These are phyloP conservation scores for Neurospora sp. DNA, from an alignment of 495 filamentous ascomycete genomes.

Conservation along the genomic window DNA sequence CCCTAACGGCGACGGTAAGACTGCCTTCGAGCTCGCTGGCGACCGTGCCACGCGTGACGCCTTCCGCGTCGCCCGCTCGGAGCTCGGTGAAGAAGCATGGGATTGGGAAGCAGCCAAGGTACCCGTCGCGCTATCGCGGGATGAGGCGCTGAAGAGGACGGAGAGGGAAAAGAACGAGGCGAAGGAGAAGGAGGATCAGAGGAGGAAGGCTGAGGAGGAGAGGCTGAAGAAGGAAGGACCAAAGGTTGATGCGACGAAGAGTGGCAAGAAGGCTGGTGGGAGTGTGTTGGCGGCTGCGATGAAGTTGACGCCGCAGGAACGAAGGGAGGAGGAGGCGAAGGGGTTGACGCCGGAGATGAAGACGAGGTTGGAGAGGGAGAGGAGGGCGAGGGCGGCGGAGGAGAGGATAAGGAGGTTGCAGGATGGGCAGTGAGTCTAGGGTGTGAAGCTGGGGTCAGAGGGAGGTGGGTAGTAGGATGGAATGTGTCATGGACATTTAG, in stretches of 20 bases:
- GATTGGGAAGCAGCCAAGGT: conserved; percentile 70
- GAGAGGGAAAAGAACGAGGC: conserved; percentile 50
- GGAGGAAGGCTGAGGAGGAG: conserved; percentile 56
- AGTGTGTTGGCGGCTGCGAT: conserved; percentile 39
- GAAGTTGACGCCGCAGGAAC: conserved; percentile 61
- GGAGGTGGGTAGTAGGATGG: background rate
- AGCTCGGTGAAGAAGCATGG: conserved; percentile 68
- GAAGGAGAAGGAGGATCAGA: conserved; percentile 52
- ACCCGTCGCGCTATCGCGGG: conserved; percentile 54
- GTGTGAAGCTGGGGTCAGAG: background rate
- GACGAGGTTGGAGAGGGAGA: conserved; percentile 68
- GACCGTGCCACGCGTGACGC: conserved; percentile 82
- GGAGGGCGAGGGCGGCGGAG: conserved; percentile 76
- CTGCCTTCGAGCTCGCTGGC: conserved; percentile 78
- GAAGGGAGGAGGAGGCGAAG: conserved; percentile 68
- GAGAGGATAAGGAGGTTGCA: conserved; percentile 67
- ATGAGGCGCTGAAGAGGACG: conserved; percentile 57
- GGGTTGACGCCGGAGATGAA: conserved; percentile 80
- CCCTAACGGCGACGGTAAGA: conserved; percentile 57
- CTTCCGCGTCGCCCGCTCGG: conserved; percentile 76
- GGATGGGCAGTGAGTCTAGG: conserved; percentile 12
- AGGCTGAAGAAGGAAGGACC: conserved; percentile 44
- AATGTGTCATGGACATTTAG: background rate
- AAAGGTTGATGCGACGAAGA: conserved; percentile 17
- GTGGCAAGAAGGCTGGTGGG: conserved; percentile 20